Evolutionary conservation across 2,329 filamentous ascomycete genomes (phyloP).

Genomic region (Colletotrichum salicis): DNA sequence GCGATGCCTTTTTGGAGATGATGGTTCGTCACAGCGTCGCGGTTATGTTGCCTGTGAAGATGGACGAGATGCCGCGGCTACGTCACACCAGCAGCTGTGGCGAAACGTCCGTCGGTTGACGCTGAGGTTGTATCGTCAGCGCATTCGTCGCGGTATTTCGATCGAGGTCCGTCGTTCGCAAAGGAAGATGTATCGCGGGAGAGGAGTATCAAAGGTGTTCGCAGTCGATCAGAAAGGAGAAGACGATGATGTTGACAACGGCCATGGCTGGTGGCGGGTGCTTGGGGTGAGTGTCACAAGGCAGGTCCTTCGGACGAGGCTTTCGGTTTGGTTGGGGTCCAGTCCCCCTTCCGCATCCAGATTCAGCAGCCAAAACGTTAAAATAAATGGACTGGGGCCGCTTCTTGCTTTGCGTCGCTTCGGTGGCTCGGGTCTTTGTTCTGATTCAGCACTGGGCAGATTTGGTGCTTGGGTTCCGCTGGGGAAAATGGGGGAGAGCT

Average conservation of each 20-base stretch:
- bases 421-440: conserved; percentile 8
- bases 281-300: not conserved
- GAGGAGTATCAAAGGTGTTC: not conserved
- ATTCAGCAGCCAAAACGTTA: not conserved
- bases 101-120: conserved; percentile 5
- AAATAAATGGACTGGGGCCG: too few relatives aligned
- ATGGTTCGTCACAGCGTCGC: not conserved
- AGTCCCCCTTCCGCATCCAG: conserved; percentile 1
- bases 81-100: conserved; percentile 18
- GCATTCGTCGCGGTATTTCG: conserved; percentile 16
- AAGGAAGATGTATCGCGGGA: not conserved
- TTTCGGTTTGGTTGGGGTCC: not conserved
- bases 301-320: conserved; percentile 24
- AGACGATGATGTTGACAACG: conserved; percentile 9
- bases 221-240: conserved; percentile 7
- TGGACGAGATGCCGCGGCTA: conserved; percentile 7
- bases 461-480: not conserved
- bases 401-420: not conserved
- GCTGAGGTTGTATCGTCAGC: not conserved
- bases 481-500: conserved; percentile 7
- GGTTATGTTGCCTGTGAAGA: not conserved
- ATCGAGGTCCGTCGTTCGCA: not conserved
- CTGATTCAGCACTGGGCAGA: not conserved
- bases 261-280: conserved; percentile 8
- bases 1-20: not conserved